These are phyloP conservation scores for Xylaria digitata DNA, from an alignment of 2,329 filamentous ascomycete genomes.

Conservation along the genomic window DNA sequence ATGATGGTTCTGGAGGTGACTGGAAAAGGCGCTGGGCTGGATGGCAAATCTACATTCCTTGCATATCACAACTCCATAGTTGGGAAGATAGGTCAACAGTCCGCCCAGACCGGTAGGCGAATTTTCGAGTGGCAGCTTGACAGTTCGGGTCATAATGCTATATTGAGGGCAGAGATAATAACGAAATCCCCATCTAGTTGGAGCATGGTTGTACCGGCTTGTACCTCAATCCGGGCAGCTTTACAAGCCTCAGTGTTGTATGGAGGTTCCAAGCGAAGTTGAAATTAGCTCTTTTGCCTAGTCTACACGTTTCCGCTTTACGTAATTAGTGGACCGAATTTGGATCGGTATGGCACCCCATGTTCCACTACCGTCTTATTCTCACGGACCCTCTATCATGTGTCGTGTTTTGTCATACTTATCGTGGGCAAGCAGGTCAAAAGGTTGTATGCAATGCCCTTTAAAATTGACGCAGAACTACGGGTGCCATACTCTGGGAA, in stretches of 20 bases:
- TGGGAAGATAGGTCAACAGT: conserved; percentile 26
- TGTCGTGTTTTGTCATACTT: conserved; percentile 2
- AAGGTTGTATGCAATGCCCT: neutral
- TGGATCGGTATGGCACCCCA: conserved; percentile 25
- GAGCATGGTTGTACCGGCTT: neutral
- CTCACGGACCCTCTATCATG: neutral
- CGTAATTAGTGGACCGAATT: conserved; percentile 15
- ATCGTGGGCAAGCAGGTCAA: neutral
- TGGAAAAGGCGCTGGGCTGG: conserved; percentile 32
- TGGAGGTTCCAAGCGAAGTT: neutral
- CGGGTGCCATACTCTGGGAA: conserved; percentile 20
- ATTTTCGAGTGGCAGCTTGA: conserved; percentile 13
- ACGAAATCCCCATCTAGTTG: no score
- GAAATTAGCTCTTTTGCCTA: neutral
- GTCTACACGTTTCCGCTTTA: neutral
- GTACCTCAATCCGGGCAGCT: conserved; percentile 1
- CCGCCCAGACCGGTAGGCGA: conserved; percentile 9
- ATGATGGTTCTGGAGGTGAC: conserved; percentile 33
- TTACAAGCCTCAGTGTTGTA: neutral
- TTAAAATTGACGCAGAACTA: conserved; percentile 8
- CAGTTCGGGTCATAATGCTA: conserved; percentile 26
- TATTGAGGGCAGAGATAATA: neutral
- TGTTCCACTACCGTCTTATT: conserved; percentile 22
- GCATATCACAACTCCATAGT: conserved; percentile 30
- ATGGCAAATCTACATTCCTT: conserved; percentile 31